phyloP scores from a whole-genome alignment of 768 basidiomycete genomes.

The Mrakia frigida region DNA sequence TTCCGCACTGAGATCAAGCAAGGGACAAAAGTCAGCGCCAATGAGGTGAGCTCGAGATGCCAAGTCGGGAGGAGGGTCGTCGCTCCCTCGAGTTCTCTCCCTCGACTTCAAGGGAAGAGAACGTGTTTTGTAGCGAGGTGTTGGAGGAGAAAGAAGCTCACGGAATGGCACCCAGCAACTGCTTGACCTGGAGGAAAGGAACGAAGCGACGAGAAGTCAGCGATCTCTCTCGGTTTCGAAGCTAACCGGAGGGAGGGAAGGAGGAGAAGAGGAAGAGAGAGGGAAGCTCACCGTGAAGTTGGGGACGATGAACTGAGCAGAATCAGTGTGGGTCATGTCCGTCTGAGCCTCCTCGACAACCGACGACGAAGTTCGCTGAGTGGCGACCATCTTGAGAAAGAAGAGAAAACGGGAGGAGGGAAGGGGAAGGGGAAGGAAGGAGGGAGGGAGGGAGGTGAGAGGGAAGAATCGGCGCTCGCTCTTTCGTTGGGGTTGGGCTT shows the following conservation, averaged over 20 bases:
- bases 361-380: slow-evolving; percentile 7
- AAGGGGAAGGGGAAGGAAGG: neutral
- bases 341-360: slow-evolving; percentile 1
- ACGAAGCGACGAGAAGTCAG: neutral
- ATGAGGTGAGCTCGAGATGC: neutral
- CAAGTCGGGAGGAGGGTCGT: neutral
- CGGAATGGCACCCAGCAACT: slow-evolving; percentile 70
- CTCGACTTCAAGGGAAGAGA: neutral
- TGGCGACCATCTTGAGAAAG: slow-evolving; percentile 4
- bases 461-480: neutral
- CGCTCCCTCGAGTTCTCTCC: neutral
- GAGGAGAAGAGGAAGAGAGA: neutral
- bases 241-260: neutral
- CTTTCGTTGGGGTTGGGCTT: neutral
- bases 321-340: slow-evolving; percentile 24
- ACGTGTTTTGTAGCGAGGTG: too few relatives aligned
- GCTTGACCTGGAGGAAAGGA: neutral
- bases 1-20: slow-evolving; percentile 51
- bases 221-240: neutral
- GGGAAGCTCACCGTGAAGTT: slow-evolving; percentile 60
- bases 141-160: slow-evolving; percentile 35
- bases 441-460: neutral
- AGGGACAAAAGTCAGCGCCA: neutral
- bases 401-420: neutral
- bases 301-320: slow-evolving; percentile 56